Evolutionary conservation across 2,329 filamentous ascomycete genomes (phyloP), one percentile per base, ranked within the genome.

Genomic region (Alternaria arborescens): DNA sequence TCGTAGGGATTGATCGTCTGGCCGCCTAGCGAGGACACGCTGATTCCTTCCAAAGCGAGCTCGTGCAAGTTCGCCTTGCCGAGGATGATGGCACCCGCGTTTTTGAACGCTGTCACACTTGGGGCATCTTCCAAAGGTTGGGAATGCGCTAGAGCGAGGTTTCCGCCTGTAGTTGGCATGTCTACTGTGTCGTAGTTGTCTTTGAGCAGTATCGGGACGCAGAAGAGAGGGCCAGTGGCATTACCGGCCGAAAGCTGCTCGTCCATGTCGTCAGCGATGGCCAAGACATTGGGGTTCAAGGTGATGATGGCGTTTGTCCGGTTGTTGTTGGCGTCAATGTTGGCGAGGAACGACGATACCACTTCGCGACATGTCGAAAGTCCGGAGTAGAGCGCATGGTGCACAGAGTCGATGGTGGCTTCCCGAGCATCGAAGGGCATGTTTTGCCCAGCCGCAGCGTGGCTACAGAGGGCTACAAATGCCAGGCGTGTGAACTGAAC

Each of bases 1-100:
- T 91, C 88, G 65, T 92, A 91, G 0, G 88, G 87, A 71, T 90
- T 90, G 61, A 86, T 72, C 0, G 88, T 89, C 74, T 91, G 88
- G 0, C 88, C 88, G 12, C 87, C 87, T 0, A 88, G 71, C 0
- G 86, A 89, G 0, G 87, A 89, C 1, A 88, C 86, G 1, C 83
- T 85, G 40, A 89, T 79, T 0, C 88, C 88, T 68, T 90, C 87
- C 0, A 90, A 78, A 0, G 88, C 88, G 52, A 90, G 79, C 72
- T 89, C 87, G 66, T 90, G 87, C 24, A 89, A 74, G 62, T 87
- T 88, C 0, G 82, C 78, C 69, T 88, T 88, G 16, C 84, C 86
- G 3, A 88, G 75, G 22, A 88, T 83, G 22, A 88, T 77, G 3
- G 85, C 85, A 3, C 85, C 85, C 1, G 84, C 84, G 3, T 74